Evolutionary conservation across 176 grass and related monocot species (phyloP), one percentile per base, ranked within the genome.

Genomic region (Cymbopogon citratus): DNA sequence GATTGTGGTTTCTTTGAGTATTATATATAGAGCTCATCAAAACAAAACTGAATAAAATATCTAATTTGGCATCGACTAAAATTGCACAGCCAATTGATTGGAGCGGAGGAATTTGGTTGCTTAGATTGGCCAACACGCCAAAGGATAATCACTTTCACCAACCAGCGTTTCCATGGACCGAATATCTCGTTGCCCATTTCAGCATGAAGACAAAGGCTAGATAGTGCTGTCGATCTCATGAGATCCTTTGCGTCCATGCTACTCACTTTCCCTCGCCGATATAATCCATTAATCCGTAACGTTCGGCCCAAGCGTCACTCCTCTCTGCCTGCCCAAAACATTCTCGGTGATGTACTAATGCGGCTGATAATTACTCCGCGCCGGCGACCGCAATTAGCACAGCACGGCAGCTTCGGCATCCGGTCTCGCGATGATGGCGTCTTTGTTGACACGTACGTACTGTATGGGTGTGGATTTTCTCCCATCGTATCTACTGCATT

Each of bases 191-290:
- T 24, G n/a, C n/a, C 56, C 56, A 25, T 60, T 25, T 12, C n/a
- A 60, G 66, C 54, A 56, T 29, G 35, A 57, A 63, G 81, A 79
- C 66, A 36, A 76, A 0, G 14, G 9, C 24, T 21, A 19, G 68
- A 41, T 54, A 79, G 76, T 27, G 67, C 69, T n/a, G 18, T 6
- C 4, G 63, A 66, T 43, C 15, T 73, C 77, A 36, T 33, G 75
- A 40, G 76, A 84, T 80, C 69, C 49, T 74, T 88, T 69, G 69
- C 87, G 69, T 88, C 69, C 14, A 46, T 39, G n/a, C 38, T 7
- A 80, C 81, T 79, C 4, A 41, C 41, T 41, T 73, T 27, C 75
- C 80, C 7, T 41, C 12, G 25, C 12, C 2, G 4, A 38, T 63
- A 21, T 7, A 10, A 39, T 12, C 8, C 7, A 51, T 87, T 7